Evolutionary conservation across 2,329 filamentous ascomycete genomes (phyloP).

Genomic region (Cordyceps farinosa): DNA sequence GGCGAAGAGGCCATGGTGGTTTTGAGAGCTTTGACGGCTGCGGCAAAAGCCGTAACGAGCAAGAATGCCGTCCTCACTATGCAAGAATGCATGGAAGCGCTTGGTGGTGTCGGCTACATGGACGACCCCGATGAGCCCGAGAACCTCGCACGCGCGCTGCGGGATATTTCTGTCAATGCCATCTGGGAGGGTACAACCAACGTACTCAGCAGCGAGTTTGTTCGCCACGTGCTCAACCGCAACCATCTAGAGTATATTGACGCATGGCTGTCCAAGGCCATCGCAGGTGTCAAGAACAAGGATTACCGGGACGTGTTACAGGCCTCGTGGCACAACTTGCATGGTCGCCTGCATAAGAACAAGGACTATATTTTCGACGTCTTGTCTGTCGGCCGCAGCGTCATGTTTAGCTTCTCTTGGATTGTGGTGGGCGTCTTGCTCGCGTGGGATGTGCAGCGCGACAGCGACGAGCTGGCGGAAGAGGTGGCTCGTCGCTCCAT

Average conservation of each 20-base stretch:
- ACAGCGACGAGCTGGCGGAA: slow-evolving; percentile 5
- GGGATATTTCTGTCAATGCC: slow-evolving; percentile 18
- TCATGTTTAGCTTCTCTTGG: slow-evolving; percentile 20
- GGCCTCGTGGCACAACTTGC: not conserved
- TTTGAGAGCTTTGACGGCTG: slow-evolving; percentile 15
- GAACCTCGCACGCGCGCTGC: slow-evolving; percentile 17
- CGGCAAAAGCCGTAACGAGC: slow-evolving; percentile 17
- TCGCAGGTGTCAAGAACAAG: not conserved
- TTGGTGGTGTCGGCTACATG: slow-evolving; percentile 21
- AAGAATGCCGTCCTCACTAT: slow-evolving; percentile 17
- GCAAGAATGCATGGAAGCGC: slow-evolving; percentile 20
- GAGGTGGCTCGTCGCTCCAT: slow-evolving; percentile 16
- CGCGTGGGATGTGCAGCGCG: slow-evolving; percentile 16
- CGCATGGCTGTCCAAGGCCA: slow-evolving; percentile 6
- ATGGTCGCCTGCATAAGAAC: not conserved
- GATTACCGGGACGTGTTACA: not conserved
- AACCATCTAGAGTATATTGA: slow-evolving; percentile 12
- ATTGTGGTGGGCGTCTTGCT: slow-evolving; percentile 15
- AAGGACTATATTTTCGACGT: slow-evolving; percentile 12
- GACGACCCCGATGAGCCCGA: slow-evolving; percentile 21
- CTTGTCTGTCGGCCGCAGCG: slow-evolving; percentile 12
- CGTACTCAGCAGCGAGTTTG: slow-evolving; percentile 20
- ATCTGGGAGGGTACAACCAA: slow-evolving; percentile 22
- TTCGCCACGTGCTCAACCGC: slow-evolving; percentile 15
- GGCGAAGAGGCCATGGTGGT: slow-evolving; percentile 17